Conservation (phyloP, 2,329 filamentous ascomycete species). For the Lasiodiplodia gonubiensis region DNA sequence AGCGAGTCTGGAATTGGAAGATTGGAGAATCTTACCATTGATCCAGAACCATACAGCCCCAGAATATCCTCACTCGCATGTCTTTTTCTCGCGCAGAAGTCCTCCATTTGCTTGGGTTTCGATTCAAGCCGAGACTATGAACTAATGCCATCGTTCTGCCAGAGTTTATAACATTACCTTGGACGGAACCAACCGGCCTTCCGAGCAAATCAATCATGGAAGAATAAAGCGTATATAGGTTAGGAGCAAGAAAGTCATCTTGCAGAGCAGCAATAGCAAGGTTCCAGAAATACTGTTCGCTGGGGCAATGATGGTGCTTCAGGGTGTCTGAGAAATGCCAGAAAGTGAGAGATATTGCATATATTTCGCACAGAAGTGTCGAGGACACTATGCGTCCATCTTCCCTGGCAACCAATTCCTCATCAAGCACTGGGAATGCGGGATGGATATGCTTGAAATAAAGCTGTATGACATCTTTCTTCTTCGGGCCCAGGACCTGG, state of each 20-base stretch:
- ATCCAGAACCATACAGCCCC: slow-evolving; percentile 63
- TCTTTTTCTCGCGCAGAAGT: slow-evolving; percentile 58
- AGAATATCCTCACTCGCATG: slow-evolving; percentile 60
- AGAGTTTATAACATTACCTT: slow-evolving; percentile 59
- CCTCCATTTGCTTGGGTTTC: slow-evolving; percentile 61
- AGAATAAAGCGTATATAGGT: slow-evolving; percentile 47
- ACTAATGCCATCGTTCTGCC: slow-evolving; percentile 61
- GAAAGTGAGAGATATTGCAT: slow-evolving; percentile 44
- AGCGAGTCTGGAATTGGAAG: not conserved
- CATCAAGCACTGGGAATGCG: slow-evolving; percentile 49
- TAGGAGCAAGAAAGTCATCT: slow-evolving; percentile 52
- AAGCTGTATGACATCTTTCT: slow-evolving; percentile 50
- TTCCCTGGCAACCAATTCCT: slow-evolving; percentile 43
- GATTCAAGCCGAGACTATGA: slow-evolving; percentile 62
- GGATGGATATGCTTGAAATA: slow-evolving; percentile 50
- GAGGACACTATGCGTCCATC: slow-evolving; percentile 44
- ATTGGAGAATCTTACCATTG: slow-evolving; percentile 50
- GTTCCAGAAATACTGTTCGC: slow-evolving; percentile 49
- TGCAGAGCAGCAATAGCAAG: slow-evolving; percentile 49
- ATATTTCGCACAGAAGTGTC: slow-evolving; percentile 47
- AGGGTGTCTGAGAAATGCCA: slow-evolving; percentile 47
- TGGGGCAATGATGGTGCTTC: slow-evolving; percentile 45
- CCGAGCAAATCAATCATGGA: slow-evolving; percentile 50
- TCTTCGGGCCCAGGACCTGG: slow-evolving; percentile 48
- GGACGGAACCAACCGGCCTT: slow-evolving; percentile 48